Evolutionary conservation across 1,139 yeast genomes (phyloP).

Genomic region (Hemisphaericaspora xylofermentans): DNA sequence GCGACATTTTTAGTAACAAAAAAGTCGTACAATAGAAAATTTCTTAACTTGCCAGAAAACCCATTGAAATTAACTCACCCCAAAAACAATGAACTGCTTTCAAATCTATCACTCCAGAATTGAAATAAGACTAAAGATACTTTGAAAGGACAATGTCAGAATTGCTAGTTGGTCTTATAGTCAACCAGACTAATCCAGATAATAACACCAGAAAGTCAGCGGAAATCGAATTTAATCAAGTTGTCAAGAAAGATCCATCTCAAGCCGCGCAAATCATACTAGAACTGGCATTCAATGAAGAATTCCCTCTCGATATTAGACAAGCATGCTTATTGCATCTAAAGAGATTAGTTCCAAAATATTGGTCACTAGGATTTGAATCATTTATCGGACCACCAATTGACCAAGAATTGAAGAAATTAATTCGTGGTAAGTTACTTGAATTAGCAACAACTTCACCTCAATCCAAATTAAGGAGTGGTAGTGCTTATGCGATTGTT

Average conservation of each 20-base stretch:
- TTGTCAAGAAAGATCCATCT: slow-evolving; percentile 32
- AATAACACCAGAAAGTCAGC: slow-evolving; percentile 34
- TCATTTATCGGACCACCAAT: slow-evolving; percentile 72
- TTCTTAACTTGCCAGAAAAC: too few relatives aligned
- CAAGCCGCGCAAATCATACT: slow-evolving; percentile 29
- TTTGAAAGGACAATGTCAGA: slow-evolving; percentile 10
- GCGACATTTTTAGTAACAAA: too few relatives aligned
- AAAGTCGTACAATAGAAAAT: too few relatives aligned
- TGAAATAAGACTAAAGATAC: neutral
- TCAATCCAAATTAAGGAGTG: slow-evolving; percentile 62
- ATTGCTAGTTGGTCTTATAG: slow-evolving; percentile 20
- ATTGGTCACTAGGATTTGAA: slow-evolving; percentile 86
- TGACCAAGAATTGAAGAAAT: slow-evolving; percentile 48
- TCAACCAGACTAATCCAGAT: slow-evolving; percentile 38
- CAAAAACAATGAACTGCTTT: neutral
- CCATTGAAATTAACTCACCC: too few relatives aligned
- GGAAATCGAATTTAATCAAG: slow-evolving; percentile 33
- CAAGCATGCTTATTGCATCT: slow-evolving; percentile 73
- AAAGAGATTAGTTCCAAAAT: slow-evolving; percentile 66
- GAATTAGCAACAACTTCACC: slow-evolving; percentile 49
- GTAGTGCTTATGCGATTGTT: slow-evolving; percentile 73
- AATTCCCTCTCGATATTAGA: slow-evolving; percentile 34
- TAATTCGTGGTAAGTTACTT: slow-evolving; percentile 52
- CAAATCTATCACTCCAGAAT: neutral
- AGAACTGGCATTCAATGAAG: slow-evolving; percentile 22